A percentile compares a stretch with the other conserved stretches of the same genome.
Conservation (phyloP, 2,329 filamentous ascomycete species). For the Penicillium capsulatum region DNA sequence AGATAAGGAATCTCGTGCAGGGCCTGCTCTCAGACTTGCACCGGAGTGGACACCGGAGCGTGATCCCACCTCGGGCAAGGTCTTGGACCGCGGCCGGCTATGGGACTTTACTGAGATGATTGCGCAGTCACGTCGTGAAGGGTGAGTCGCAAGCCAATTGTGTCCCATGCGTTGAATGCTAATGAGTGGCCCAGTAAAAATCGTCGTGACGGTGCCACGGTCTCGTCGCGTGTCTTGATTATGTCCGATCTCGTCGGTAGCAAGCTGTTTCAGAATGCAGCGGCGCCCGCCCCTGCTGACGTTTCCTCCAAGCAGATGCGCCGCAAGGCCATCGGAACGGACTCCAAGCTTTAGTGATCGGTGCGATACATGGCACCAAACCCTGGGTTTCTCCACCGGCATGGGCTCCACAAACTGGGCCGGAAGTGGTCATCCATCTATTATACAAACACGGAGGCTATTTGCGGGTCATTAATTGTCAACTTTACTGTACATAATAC, state of each 20-base stretch:
- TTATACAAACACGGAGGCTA: neutral
- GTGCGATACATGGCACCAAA: no score
- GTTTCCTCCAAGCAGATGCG: conserved; percentile 36
- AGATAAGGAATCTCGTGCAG: conserved; percentile 50
- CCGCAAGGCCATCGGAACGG: conserved; percentile 35
- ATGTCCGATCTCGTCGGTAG: conserved; percentile 71
- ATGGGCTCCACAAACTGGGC: no score
- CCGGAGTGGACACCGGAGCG: conserved; percentile 70
- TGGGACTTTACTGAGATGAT: conserved; percentile 94
- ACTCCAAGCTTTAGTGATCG: conserved; percentile 30
- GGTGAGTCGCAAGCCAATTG: conserved; percentile 40
- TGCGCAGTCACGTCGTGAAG: conserved; percentile 75
- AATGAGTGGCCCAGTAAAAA: conserved; percentile 60
- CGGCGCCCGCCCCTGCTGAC: conserved; percentile 24
- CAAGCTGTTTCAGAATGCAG: conserved; percentile 55
- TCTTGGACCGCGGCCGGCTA: conserved; percentile 68
- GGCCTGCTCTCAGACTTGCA: conserved; percentile 59
- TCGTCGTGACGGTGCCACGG: conserved; percentile 83
- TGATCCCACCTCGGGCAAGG: conserved; percentile 55
- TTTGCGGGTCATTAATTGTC: neutral
- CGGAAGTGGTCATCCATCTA: no score
- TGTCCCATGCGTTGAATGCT: neutral
- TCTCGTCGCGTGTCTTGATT: conserved; percentile 72
- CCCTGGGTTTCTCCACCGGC: neutral
- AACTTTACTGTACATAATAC: conserved; percentile 2